Percentiles rank a stretch among this genome's conserved stretches.
Conservation (phyloP, 108 stramenopile species). For the Fistulifera pelliculosa region DNA sequence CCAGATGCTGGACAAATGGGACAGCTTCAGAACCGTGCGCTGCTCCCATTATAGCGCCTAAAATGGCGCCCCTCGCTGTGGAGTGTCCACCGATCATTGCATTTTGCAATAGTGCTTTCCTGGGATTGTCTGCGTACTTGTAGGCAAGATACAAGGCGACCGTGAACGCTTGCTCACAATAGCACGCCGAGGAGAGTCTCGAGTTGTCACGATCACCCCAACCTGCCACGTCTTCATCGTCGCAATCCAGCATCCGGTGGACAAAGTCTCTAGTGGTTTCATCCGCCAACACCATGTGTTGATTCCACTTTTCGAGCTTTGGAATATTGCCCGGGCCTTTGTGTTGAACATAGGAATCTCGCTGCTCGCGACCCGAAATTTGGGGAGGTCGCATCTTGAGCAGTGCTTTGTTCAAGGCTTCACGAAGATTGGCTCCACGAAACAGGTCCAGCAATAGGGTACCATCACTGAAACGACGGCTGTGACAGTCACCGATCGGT, state of each 20-base stretch:
- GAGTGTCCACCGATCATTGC: conserved; percentile 20
- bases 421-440: conserved; percentile 5
- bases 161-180: conserved; percentile 24
- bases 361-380: conserved; percentile 17
- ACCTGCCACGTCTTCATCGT: conserved; percentile 16
- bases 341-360: conserved; percentile 13
- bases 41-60: conserved; percentile 26
- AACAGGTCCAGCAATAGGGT: conserved; percentile 15
- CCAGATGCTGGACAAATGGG: conserved; percentile 11
- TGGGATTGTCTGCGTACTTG: conserved; percentile 17
- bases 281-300: conserved; percentile 15
- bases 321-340: conserved; percentile 22
- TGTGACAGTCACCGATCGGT: conserved; percentile 15
- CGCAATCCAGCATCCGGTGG: conserved; percentile 12
- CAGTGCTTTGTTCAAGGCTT: conserved; percentile 17
- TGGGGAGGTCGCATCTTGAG: conserved; percentile 20
- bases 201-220: conserved; percentile 11
- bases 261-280: conserved; percentile 16
- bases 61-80: conserved; percentile 17
- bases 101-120: conserved; percentile 16
- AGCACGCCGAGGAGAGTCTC: conserved; percentile 20
- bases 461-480: conserved; percentile 18
- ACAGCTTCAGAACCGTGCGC: conserved; percentile 8
- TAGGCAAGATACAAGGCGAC: conserved; percentile 17
- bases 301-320: conserved; percentile 18